A percentile compares a stretch with the other conserved stretches of the same genome.
phyloP scores from a whole-genome alignment of 768 basidiomycete species.

The Boletus pseudopeckii region DNA sequence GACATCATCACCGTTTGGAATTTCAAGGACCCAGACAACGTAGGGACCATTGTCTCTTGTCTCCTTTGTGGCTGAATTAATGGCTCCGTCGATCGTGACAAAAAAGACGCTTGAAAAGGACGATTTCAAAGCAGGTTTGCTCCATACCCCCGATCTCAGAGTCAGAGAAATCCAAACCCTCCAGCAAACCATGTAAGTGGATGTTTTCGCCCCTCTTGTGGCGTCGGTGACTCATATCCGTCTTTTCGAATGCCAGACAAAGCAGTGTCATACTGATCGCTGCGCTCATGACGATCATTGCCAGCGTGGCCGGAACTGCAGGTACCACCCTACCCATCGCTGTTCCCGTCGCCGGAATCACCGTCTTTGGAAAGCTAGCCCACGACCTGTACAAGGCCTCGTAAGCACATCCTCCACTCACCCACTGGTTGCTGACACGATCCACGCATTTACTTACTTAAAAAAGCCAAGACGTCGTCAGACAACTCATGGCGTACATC shows the following conservation, averaged over 20 bases:
- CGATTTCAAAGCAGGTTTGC: neutral
- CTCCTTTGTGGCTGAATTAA: neutral
- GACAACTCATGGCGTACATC: neutral
- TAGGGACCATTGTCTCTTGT: neutral
- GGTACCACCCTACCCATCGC: conserved; percentile 1
- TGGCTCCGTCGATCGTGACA: neutral
- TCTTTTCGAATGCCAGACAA: neutral
- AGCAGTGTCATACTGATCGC: neutral
- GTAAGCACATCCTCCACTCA: neutral
- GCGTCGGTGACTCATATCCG: neutral
- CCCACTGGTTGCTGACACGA: too few relatives aligned
- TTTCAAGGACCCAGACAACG: neutral
- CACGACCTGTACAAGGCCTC: neutral
- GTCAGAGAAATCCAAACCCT: neutral
- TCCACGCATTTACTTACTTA: too few relatives aligned
- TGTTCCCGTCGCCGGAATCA: neutral
- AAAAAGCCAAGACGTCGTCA: neutral
- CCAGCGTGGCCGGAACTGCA: neutral
- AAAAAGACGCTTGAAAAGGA: neutral
- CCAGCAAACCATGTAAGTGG: neutral
- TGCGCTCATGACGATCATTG: conserved; percentile 6
- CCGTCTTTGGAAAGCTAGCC: neutral
- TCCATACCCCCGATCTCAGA: neutral
- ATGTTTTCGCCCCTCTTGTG: neutral
- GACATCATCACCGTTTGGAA: conserved; percentile 8